A percentile compares a stretch with the other conserved stretches of the same genome.
Evolutionary conservation across 306 rosid genomes (phyloP).

Genomic region (Inga leiocalycina): DNA sequence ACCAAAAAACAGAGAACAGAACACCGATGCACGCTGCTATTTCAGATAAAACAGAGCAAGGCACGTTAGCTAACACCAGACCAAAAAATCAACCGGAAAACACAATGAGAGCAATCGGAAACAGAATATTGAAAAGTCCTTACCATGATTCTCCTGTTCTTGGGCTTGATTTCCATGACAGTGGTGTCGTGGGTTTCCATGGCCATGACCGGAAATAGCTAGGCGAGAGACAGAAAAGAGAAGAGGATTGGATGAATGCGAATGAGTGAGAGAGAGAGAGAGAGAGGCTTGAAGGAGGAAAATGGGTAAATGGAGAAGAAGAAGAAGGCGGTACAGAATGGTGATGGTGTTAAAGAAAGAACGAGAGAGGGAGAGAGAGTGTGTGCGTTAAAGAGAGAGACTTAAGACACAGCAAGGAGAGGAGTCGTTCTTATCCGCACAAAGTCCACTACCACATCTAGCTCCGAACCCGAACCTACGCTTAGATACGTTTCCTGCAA

Average conservation of each 20-base stretch:
- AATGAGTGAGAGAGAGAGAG: conserved; percentile 12
- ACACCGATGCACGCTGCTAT: conserved; percentile 3
- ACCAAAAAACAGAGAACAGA: neutral
- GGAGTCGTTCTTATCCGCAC: conserved; percentile 87
- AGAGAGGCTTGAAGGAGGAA: conserved; percentile 59
- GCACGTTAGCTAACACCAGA: conserved; percentile 11
- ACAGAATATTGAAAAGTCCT: neutral
- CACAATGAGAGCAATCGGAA: neutral
- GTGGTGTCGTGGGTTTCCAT: conserved; percentile 76
- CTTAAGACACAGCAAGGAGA: neutral
- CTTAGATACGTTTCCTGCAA: conserved; percentile 68
- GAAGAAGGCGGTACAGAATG: conserved; percentile 58
- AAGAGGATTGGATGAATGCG: neutral
- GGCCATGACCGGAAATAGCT: conserved; percentile 56
- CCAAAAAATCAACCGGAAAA: neutral
- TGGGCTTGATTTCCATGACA: conserved; percentile 91
- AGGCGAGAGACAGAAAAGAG: neutral
- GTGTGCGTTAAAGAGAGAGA: neutral
- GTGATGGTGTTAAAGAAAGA: conserved; percentile 38
- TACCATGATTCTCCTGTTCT: conserved; percentile 94
- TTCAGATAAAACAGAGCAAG: conserved; percentile 23
- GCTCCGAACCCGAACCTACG: conserved; percentile 52
- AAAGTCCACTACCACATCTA: conserved; percentile 72
- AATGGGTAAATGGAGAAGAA: conserved; percentile 74
- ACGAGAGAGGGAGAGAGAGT: conserved; percentile 30